Evolutionary conservation across 139 green algal genomes (phyloP).

Genomic region (Chlamydomonas sp.): DNA sequence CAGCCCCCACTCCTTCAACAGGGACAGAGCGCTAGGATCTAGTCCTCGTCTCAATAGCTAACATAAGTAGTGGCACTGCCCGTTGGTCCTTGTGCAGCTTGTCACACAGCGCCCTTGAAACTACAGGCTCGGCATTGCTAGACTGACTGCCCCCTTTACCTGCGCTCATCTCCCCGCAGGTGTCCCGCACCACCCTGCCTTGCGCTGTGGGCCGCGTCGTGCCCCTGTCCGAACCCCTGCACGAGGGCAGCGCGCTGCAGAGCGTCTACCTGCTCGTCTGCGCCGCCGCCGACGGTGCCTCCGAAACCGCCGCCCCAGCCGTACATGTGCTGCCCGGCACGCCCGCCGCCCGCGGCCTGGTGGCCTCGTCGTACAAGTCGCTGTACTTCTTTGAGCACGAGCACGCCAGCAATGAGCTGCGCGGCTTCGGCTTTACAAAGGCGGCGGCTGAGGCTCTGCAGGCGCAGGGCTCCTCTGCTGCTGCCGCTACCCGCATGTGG

Average conservation of each 20-base stretch:
- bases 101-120: too few relatives aligned
- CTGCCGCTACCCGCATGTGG: conserved; percentile 1
- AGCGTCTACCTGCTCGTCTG: conserved; percentile 55
- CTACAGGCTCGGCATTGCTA: too few relatives aligned
- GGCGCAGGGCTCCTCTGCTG: background rate
- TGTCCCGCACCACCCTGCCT: conserved; percentile 1
- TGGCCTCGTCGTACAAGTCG: background rate
- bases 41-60: too few relatives aligned
- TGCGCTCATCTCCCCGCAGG: too few relatives aligned
- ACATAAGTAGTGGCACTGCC: background rate
- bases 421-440: conserved; percentile 17
- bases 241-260: conserved; percentile 63
- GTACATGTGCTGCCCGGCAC: conserved; percentile 65
- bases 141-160: too few relatives aligned
- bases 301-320: background rate
- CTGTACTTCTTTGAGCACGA: conserved; percentile 43
- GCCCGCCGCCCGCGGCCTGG: background rate
- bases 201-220: conserved; percentile 59
- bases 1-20: too few relatives aligned
- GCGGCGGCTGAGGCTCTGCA: background rate
- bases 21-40: too few relatives aligned
- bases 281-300: background rate
- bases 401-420: background rate
- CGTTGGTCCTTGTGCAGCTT: too few relatives aligned
- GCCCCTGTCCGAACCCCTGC: conserved; percentile 44